A percentile compares a stretch with the other conserved stretches of the same genome.
phyloP scores from a whole-genome alignment of 1,284 basidiomycete genomes.

The Sporisorium sorghi region DNA sequence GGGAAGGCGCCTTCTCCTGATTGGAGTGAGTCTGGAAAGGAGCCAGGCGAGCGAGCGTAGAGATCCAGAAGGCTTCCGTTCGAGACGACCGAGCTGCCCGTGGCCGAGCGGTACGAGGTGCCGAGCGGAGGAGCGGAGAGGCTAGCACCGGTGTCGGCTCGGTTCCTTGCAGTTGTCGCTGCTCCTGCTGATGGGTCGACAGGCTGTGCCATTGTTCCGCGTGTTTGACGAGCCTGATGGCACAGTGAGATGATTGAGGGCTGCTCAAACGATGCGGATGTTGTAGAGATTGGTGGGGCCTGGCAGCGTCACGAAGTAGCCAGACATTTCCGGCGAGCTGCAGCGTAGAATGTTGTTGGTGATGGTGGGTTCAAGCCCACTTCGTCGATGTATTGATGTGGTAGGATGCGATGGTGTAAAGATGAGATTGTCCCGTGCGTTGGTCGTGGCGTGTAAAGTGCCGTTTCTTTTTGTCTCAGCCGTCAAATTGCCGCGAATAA shows the following conservation, averaged over 20 bases:
- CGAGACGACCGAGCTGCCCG: slow-evolving; percentile 36
- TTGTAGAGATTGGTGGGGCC: background rate
- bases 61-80: slow-evolving; percentile 52
- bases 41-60: slow-evolving; percentile 42
- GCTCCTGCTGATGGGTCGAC: slow-evolving; percentile 18
- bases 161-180: slow-evolving; percentile 19
- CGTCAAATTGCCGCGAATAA: background rate
- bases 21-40: slow-evolving; percentile 17
- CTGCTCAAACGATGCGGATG: background rate
- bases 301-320: background rate
- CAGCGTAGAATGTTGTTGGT: background rate
- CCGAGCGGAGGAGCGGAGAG: slow-evolving; percentile 21
- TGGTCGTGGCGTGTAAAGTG: background rate
- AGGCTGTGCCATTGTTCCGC: slow-evolving; percentile 22
- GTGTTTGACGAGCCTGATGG: background rate
- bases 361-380: no score
- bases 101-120: slow-evolving; percentile 32
- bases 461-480: background rate
- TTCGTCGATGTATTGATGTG: background rate
- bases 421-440: slow-evolving; percentile 7
- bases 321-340: background rate
- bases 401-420: background rate
- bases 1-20: no score
- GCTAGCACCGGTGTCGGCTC: slow-evolving; percentile 39
- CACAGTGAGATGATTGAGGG: background rate